Evolutionary conservation across 208 protist species (phyloP), one percentile per base, ranked within the genome.

Genomic region (Crithidia brevicula): DNA sequence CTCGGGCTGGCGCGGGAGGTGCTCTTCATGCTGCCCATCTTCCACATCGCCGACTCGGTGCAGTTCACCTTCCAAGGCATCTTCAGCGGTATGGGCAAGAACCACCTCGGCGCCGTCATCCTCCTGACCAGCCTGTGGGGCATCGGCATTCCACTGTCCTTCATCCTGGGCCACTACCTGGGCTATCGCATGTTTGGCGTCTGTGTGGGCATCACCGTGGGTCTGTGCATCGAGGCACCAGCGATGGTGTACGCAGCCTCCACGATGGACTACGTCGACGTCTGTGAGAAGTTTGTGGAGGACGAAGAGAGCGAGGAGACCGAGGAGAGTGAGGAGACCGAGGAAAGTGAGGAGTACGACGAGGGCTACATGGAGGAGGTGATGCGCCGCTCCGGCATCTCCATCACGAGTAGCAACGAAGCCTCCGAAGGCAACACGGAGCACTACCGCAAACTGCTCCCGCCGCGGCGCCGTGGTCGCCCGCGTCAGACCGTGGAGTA

Each of bases 11-110:
- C 86, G 40, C 77, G 77, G 6, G 38, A 81, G 52, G 74, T 88
- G 54, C 68, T 88, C 30, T 75, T 74, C 31, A 43, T 95, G 43
- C 54, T 95, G 1, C 86, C 89, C 16, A 73, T 89, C 52, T 86
- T 95, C 50, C 89, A 93, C 74, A 83, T 91, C 10, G 59, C 71
- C 52, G 89, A 95, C 61, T 70, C 82, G 6, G 83, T 95, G 53
- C 89, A 95, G 71, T 95, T 93, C 54, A 77, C 81, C 47, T 92
- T 90, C 61, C 89, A 95, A 63, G 89, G 89, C 56, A 91, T 95
- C 42, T 95, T 95, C 73, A 93, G 86, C 72, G 89, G 86, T 13
- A 63, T 91, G 31, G 86, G 86, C 38, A 86, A 89, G 72, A 95
- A 92, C 74, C 71, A 93, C 70, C 42, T 90, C 11, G 89, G 89